Evolutionary conservation across 208 protist species (phyloP), one percentile per base, ranked within the genome.

Genomic region (Naegleria fowleri): DNA sequence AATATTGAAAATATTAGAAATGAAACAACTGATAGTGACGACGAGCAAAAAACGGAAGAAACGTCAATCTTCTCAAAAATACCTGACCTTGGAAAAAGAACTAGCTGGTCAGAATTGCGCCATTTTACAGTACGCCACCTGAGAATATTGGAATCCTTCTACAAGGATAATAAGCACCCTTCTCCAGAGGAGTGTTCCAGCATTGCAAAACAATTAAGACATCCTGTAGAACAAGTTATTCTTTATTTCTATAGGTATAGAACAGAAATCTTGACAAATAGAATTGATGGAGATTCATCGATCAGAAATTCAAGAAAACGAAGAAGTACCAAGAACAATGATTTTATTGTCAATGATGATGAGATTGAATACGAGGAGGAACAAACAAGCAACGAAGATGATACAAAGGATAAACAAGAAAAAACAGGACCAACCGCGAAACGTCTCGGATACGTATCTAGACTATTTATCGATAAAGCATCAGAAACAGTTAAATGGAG

Each of bases 231-330:
- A 19, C 39, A 88, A 39, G 43, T 88, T 36, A 29, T 88, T 39
- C 16, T 88, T 5, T 88, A 88, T 39, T 88, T 58, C 36, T 88
- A 40, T 29, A 48, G 85, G 19, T 58, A 88, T 58, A 48, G 85
- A 79, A 36, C 5, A 0, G 13, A 25, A 9, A 79, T 79, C 6
- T 9, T 79, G 7, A 79, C 25, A 19, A 67, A 67, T 15, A 15
- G 55, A 29, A 67, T 67, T 67, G 55, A 52, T 33, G 33, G 40
- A 29, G 29, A 58, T 36, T 88, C 43, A 13, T 59, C 36, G 0
- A 5, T n/a, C 0, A 43, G 22, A 22, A 85, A 11, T 43, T 43
- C 7, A 85, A 40, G n/a, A 11, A 85, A 85, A 43, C 22, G 29
- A 83, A 83, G 29, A 83, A 83, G 0, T 39, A 13, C n/a, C 4